phyloP scores from a whole-genome alignment of 768 basidiomycete species.

The Tephrocybe sp. region DNA sequence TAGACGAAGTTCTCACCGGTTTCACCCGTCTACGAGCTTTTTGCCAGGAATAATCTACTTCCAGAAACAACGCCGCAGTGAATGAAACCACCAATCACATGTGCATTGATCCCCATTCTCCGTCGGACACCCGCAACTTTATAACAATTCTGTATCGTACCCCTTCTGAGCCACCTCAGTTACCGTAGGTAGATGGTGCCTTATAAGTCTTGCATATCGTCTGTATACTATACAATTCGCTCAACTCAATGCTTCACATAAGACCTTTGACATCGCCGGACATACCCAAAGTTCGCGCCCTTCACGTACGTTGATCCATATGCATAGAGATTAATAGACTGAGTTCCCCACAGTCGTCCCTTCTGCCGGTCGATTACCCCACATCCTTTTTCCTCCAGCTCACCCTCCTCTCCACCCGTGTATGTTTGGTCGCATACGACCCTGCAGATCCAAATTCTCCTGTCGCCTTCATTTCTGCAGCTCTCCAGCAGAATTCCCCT shows the following conservation, averaged over 20 bases:
- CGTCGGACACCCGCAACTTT: constrained; percentile 12
- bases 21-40: constrained; percentile 19
- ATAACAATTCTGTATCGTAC: background rate
- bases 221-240: constrained; percentile 9
- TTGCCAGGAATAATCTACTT: background rate
- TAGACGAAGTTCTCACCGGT: constrained; percentile 20
- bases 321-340: constrained; percentile 5
- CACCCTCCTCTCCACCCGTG: constrained; percentile 34
- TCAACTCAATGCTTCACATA: constrained; percentile 21
- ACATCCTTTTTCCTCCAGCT: constrained; percentile 45
- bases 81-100: constrained; percentile 12
- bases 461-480: constrained; percentile 45
- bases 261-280: constrained; percentile 33
- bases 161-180: constrained; percentile 1
- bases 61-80: background rate
- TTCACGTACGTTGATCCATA: constrained; percentile 37
- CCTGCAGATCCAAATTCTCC: constrained; percentile 24
- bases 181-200: background rate
- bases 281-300: constrained; percentile 30
- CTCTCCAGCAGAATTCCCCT: constrained; percentile 24
- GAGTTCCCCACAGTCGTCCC: constrained; percentile 23
- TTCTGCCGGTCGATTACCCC: constrained; percentile 40
- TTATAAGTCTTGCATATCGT: background rate
- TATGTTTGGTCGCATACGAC: constrained; percentile 39
- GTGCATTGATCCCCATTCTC: constrained; percentile 9